A percentile compares a stretch with the other conserved stretches of the same genome.
phyloP scores from a whole-genome alignment of 1,139 yeast genomes.

The Pneumocystis carinii region DNA sequence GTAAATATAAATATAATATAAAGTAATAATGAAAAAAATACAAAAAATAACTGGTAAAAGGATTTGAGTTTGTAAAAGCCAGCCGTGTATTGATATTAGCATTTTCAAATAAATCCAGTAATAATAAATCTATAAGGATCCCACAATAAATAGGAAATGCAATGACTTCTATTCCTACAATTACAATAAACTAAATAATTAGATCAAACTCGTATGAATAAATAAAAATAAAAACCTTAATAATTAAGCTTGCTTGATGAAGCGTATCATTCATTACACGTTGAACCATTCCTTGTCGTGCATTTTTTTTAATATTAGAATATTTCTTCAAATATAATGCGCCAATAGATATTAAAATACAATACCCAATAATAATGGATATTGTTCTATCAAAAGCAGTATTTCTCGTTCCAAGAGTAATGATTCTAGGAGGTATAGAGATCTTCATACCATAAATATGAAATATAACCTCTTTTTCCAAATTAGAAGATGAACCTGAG shows the following conservation, averaged over 20 bases:
- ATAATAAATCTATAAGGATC: constrained; percentile 46
- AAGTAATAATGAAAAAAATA: constrained; percentile 10
- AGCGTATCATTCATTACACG: constrained; percentile 13
- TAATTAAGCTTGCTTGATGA: constrained; percentile 35
- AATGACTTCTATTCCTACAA: constrained; percentile 66
- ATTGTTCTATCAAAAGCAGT: not conserved
- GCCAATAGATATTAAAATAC: constrained; percentile 9
- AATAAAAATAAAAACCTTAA: constrained; percentile 33
- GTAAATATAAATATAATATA: constrained; percentile 21
- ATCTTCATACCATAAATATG: not conserved
- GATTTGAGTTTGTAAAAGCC: constrained; percentile 1
- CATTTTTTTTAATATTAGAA: constrained; percentile 4
- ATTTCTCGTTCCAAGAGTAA: not conserved
- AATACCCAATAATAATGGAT: constrained; percentile 12
- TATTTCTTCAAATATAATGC: constrained; percentile 13
- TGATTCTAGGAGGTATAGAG: not conserved
- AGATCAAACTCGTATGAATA: not conserved
- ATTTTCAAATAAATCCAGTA: constrained; percentile 25
- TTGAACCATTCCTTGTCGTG: constrained; percentile 13
- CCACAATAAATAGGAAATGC: constrained; percentile 85
- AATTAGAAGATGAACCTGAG: not conserved
- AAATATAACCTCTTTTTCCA: not conserved
- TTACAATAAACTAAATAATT: constrained; percentile 30
- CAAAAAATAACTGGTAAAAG: constrained; percentile 13
- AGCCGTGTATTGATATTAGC: constrained; percentile 11